Evolutionary conservation across 2,329 filamentous ascomycete species (phyloP), one percentile per base, ranked within the genome.

Genomic region (Sclerotiophoma versabilis): DNA sequence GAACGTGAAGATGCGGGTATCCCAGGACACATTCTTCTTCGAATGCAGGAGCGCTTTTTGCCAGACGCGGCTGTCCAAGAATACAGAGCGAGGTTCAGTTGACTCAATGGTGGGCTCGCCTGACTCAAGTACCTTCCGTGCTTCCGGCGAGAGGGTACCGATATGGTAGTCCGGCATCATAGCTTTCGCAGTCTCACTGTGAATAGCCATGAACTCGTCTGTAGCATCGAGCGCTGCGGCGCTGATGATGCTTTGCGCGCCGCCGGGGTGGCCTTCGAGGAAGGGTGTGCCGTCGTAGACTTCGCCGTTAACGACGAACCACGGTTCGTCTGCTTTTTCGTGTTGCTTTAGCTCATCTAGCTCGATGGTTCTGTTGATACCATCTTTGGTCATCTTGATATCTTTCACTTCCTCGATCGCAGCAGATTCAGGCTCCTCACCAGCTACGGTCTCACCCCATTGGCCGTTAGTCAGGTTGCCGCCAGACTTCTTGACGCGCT

Each of bases 81-180:
- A 96, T 5, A 83, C 77, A 1, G 81, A 73, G 1, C 86, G 80
- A 5, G 80, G 79, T 19, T 76, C 69, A 14, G 77, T 75, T 23
- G 76, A 75, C n/a, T 74, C 73, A 1, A 72, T 70, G 51, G 79
- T 72, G 1, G 75, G 75, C 12, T 77, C 72, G 22, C 76, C 77
- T 49, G 78, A 75, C 12, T 80, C 77, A 2, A 95, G 80, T 0
- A 79, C 70, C 32, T 80, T 77, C 5, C 80, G 79, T 1, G 87
- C 84, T 17, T 79, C 79, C 60, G 85, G 78, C 63, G 90, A 85
- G 11, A 96, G 82, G 0, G 86, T 86, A 44, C 93, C 93, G 60
- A 97, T 87, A 73, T 97, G 92, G 69, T 96, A 96, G 37, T 83
- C 76, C 10, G 84, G 83, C 88, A 97, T 92, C 92, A 96, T 96